phyloP scores from a whole-genome alignment of 768 basidiomycete genomes.

The Tulasnella sp. region DNA sequence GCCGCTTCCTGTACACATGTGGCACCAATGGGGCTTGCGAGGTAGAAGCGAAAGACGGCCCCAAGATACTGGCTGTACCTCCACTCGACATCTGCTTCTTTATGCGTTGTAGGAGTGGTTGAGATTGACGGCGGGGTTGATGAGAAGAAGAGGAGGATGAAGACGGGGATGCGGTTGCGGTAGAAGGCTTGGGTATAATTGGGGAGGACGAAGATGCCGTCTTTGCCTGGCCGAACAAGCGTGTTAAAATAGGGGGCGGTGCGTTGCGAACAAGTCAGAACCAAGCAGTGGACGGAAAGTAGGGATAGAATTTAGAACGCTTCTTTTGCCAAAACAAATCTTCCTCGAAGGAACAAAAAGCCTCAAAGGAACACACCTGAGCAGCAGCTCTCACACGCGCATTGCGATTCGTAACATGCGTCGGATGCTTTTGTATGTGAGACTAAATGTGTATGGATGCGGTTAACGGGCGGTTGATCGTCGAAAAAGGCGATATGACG shows the following conservation, averaged over 20 bases:
- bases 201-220: background rate
- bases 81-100: background rate
- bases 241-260: background rate
- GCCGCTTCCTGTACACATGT: background rate
- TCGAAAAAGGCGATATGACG: background rate
- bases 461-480: background rate
- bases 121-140: background rate
- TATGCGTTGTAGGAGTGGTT: background rate
- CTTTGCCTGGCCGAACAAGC: background rate
- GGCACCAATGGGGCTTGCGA: background rate
- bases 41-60: background rate
- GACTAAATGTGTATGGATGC: background rate
- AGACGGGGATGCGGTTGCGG: background rate
- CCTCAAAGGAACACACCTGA: background rate
- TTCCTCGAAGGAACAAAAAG: background rate
- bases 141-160: background rate
- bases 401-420: background rate
- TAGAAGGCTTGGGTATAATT: background rate
- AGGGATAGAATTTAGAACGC: background rate
- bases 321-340: background rate
- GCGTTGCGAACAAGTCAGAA: background rate
- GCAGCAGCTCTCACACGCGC: background rate
- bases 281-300: background rate
- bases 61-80: background rate
- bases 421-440: constrained; percentile 9